phyloP scores from a whole-genome alignment of 257 asterid genomes.

The Galeopsis tetrahit region DNA sequence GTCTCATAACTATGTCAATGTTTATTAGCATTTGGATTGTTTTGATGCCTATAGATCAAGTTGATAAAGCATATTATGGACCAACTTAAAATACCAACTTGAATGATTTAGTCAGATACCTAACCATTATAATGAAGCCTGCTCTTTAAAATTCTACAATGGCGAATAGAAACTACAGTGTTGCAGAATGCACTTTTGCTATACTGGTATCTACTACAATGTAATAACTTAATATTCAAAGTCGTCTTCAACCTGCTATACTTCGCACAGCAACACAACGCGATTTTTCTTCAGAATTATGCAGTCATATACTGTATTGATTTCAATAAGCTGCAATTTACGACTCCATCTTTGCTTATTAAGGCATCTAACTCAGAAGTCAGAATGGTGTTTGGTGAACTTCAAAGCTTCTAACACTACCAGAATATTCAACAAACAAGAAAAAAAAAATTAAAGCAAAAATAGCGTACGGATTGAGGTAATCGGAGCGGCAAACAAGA shows the following conservation, averaged over 20 bases:
- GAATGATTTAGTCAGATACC: constrained; percentile 7
- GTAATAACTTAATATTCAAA: background rate
- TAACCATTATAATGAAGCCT: constrained; percentile 7
- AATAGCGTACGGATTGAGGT: constrained; percentile 66
- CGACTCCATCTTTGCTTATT: constrained; percentile 8
- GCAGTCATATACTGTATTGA: constrained; percentile 22
- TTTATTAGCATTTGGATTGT: constrained; percentile 1
- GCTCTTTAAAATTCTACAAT: constrained; percentile 7
- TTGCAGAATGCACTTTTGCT: background rate
- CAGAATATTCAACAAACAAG: background rate
- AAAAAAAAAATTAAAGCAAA: constrained; percentile 6
- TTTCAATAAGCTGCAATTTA: constrained; percentile 23
- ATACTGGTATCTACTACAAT: background rate
- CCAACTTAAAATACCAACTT: constrained; percentile 14
- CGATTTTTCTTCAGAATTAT: background rate
- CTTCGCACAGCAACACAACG: constrained; percentile 22
- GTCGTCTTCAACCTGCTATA: constrained; percentile 1
- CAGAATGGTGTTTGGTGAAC: background rate
- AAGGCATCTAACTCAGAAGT: constrained; percentile 15
- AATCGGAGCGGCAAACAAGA: constrained; percentile 81
- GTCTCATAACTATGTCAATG: background rate
- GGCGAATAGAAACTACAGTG: constrained; percentile 6
- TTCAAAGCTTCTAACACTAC: background rate
- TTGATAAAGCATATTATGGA: background rate
- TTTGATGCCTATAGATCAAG: background rate